Percentiles rank a stretch among this genome's conserved stretches.
Evolutionary conservation across 495 filamentous ascomycete genomes (phyloP).

Genomic region (Neurospora sp.): DNA sequence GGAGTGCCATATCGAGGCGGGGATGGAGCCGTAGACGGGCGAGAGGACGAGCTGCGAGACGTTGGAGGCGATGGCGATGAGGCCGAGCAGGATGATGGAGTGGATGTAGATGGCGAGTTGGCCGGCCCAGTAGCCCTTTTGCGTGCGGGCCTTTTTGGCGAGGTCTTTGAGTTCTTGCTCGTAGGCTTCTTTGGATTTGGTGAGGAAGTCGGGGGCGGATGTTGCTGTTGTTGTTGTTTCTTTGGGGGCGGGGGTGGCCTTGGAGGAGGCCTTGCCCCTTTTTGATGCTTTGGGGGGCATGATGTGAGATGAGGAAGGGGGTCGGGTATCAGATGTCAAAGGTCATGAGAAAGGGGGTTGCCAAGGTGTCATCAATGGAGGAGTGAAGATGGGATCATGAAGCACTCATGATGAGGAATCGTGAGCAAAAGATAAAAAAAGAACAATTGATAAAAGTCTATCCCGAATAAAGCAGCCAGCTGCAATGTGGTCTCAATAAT

Average conservation of each 20-base stretch:
- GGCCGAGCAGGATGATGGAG: slow-evolving; percentile 41
- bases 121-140: slow-evolving; percentile 24
- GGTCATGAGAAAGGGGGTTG: background rate
- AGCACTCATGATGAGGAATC: background rate
- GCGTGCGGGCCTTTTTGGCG: slow-evolving; percentile 39
- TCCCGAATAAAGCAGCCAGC: background rate
- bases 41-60: slow-evolving; percentile 66
- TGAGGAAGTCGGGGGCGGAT: background rate
- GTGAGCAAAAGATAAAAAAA: background rate
- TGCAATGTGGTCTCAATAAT: slow-evolving; percentile 9
- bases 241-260: background rate
- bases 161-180: slow-evolving; percentile 40
- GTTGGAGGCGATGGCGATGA: slow-evolving; percentile 64
- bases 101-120: slow-evolving; percentile 33
- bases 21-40: slow-evolving; percentile 78
- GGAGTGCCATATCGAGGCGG: slow-evolving; percentile 60
- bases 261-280: background rate
- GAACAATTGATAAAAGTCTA: background rate
- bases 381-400: background rate
- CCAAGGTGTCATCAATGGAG: background rate
- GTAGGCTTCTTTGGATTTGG: slow-evolving; percentile 27
- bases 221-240: background rate
- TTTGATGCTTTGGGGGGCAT: background rate
- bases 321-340: background rate
- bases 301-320: background rate